Base-by-base conservation (phyloP, 768 basidiomycete genomes). In the Paxillus involutus region DNA sequence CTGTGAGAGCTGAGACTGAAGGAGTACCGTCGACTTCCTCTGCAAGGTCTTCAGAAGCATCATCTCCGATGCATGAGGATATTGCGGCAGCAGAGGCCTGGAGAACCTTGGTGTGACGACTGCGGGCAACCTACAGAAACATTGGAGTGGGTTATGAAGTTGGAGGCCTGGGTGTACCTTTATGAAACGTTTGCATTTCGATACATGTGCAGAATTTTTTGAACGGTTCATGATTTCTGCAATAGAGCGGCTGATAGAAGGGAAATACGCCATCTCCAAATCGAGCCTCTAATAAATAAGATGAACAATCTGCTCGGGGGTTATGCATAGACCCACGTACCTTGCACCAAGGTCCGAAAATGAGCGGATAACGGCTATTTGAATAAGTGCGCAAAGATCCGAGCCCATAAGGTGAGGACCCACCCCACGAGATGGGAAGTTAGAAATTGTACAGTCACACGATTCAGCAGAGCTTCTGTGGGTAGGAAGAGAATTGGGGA, bases 341-440 rank as follows among this genome's bases (percentile, higher is more conserved):
- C 74, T 78, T 77, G 63, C 77, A 75, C 83, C 84, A 84, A 26
- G 75, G 68, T 3, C 90, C 90, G 65, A 91, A 92, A 52, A 91
- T 80, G 37, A 89, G 74, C 19, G 90, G 90, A 71, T 91, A 90
- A 3, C 84, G 83, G 62, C 90, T 91, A 59, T 32, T 35, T 33
- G 19, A 43, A 64, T 19, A 17, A 51, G 35, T 48, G 35, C 32
- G 58, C 45, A 57, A 60, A 54, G 48, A 49, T 51, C 36, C 55
- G 41, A 44, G 39, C 19, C 6, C 33, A 37, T 49, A 21, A 47
- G 53, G 45, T 24, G 48, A 36, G 16, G 24, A 67, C 75, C 41
- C 60, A 86, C 87, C 76, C 81, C 44, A 85, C 80, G 35, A 89
- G 72, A 48, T 88, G 83, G 58, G 75, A 73, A 19, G 69, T 78